A percentile compares a stretch with the other conserved stretches of the same genome.
These are phyloP conservation scores for Solanum paucissectum DNA, from an alignment of 257 asterid species.

Conservation along the genomic window DNA sequence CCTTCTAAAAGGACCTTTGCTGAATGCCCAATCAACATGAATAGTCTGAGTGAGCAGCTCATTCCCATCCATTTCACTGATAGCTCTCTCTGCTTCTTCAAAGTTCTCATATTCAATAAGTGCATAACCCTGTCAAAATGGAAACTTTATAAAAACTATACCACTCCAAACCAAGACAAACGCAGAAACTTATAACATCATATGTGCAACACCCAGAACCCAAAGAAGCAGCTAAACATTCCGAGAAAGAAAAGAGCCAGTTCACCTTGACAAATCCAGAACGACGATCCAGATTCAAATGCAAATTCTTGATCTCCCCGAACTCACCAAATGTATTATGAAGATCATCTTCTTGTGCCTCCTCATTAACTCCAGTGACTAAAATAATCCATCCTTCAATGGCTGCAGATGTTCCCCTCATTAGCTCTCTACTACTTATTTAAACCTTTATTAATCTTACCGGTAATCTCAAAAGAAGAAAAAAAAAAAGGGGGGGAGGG, in stretches of 20 bases:
- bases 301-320: slow-evolving; percentile 90
- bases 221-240: neutral
- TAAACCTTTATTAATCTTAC: neutral
- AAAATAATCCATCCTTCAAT: slow-evolving; percentile 99
- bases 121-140: slow-evolving; percentile 49
- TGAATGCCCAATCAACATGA: slow-evolving; percentile 93
- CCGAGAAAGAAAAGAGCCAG: neutral
- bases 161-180: neutral
- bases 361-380: slow-evolving; percentile 94
- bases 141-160: neutral
- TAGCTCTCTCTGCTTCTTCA: slow-evolving; percentile 80
- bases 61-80: slow-evolving; percentile 57
- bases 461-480: neutral
- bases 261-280: slow-evolving; percentile 97
- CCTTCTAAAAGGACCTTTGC: slow-evolving; percentile 89
- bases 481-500: no score
- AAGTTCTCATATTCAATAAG: slow-evolving; percentile 67
- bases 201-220: neutral
- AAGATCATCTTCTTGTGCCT: slow-evolving; percentile 92
- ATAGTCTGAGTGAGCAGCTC: slow-evolving; percentile 56
- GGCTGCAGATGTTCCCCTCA: slow-evolving; percentile 43
- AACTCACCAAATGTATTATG: slow-evolving; percentile 70
- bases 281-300: slow-evolving; percentile 93
- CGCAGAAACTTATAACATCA: neutral
- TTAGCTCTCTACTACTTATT: slow-evolving; percentile 4